These are phyloP conservation scores for Fistulinella cinereoalba DNA, from an alignment of 1,284 basidiomycete species.

Conservation along the genomic window DNA sequence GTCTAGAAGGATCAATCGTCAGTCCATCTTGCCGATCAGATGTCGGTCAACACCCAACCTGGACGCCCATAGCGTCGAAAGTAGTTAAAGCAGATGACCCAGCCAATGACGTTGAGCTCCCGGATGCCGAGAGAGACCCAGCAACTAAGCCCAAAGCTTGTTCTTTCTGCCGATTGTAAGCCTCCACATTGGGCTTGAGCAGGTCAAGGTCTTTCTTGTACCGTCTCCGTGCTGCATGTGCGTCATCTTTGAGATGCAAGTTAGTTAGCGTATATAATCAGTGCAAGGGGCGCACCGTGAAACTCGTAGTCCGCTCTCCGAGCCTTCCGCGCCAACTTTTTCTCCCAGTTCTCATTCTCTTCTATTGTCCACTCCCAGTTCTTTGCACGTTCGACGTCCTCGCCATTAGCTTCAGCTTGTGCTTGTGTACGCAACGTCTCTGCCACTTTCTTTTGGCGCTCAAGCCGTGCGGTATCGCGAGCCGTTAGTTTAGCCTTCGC, in stretches of 20 bases:
- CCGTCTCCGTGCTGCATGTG: conserved; percentile 80
- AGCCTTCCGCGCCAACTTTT: conserved; percentile 29
- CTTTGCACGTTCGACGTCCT: conserved; percentile 67
- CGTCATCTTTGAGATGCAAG: conserved; percentile 63
- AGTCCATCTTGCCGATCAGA: conserved; percentile 2
- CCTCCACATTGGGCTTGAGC: conserved; percentile 81
- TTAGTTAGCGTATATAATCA: conserved; percentile 18
- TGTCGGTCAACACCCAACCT: conserved; percentile 35
- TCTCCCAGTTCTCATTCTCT: conserved; percentile 31
- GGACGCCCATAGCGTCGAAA: conserved; percentile 49
- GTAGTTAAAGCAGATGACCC: conserved; percentile 40
- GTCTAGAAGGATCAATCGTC: conserved; percentile 35
- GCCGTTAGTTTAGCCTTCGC: conserved; percentile 72
- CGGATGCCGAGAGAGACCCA: conserved; percentile 50
- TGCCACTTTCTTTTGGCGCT: conserved; percentile 85
- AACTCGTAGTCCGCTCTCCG: conserved; percentile 79
- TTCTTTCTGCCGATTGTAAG: conserved; percentile 87
- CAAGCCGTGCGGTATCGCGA: conserved; percentile 76
- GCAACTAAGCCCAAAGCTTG: conserved; percentile 71
- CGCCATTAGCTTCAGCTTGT: conserved; percentile 85
- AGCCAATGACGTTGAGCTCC: conserved; percentile 33
- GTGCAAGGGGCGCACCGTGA: conserved; percentile 49
- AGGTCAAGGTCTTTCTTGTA: conserved; percentile 90
- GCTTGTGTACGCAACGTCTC: conserved; percentile 85
- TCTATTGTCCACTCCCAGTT: conserved; percentile 33